Evolutionary conservation across 1,284 basidiomycete genomes (phyloP).

Genomic region (Moniliophthora roreri): DNA sequence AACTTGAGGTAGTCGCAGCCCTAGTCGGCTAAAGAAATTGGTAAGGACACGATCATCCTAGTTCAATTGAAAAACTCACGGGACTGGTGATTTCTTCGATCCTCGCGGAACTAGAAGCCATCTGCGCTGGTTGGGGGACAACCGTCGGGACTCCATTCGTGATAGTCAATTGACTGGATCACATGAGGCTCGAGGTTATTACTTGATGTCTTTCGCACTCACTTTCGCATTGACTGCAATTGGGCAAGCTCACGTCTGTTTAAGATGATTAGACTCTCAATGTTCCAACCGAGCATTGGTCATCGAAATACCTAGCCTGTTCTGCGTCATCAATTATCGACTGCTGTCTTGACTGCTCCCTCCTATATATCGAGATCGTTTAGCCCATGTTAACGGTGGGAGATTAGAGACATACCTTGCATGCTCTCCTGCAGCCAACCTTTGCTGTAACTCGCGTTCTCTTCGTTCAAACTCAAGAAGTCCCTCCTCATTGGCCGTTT

Average conservation of each 20-base stretch:
- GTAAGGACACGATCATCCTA: too few relatives aligned
- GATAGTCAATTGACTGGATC: neutral
- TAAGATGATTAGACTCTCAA: neutral
- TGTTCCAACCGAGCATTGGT: neutral
- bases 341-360: neutral
- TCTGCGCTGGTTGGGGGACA: neutral
- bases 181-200: neutral
- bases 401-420: neutral
- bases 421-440: neutral
- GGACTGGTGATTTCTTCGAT: slow-evolving; percentile 14
- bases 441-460: slow-evolving; percentile 1
- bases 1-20: too few relatives aligned
- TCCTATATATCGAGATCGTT: neutral
- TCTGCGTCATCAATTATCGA: too few relatives aligned
- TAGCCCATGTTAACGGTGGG: neutral
- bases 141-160: neutral
- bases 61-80: neutral
- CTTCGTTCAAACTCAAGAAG: neutral
- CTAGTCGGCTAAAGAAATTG: neutral
- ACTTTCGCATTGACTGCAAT: too few relatives aligned
- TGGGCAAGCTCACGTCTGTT: neutral
- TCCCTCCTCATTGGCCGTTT: neutral
- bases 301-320: neutral
- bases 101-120: slow-evolving; percentile 3
- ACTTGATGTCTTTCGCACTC: too few relatives aligned